Percentiles rank a stretch among this genome's conserved stretches.
These are phyloP conservation scores for Xylaria telfairii DNA, from an alignment of 495 filamentous ascomycete genomes.

Conservation along the genomic window DNA sequence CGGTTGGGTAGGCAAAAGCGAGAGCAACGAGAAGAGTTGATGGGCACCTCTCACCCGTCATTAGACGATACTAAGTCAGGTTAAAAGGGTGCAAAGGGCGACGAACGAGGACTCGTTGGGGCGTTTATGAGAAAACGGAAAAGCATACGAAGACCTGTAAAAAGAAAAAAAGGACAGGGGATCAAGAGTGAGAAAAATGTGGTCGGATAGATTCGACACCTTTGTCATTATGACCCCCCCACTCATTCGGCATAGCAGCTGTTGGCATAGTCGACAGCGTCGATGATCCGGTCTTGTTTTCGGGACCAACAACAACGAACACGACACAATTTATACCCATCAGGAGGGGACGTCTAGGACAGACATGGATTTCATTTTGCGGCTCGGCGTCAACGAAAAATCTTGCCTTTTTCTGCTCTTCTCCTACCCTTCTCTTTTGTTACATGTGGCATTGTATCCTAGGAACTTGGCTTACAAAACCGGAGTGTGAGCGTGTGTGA, in stretches of 20 bases:
- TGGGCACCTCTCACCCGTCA: constrained; percentile 25
- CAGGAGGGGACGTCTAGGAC: neutral
- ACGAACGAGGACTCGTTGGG: constrained; percentile 27
- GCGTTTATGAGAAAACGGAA: constrained; percentile 34
- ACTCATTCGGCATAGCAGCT: neutral
- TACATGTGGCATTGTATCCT: neutral
- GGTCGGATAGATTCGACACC: constrained; percentile 9
- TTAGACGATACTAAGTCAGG: constrained; percentile 35
- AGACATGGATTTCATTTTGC: neutral
- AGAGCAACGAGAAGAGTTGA: constrained; percentile 36
- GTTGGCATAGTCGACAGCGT: neutral
- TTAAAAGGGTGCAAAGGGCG: constrained; percentile 27
- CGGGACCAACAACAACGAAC: neutral
- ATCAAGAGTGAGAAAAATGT: neutral
- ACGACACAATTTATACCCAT: constrained; percentile 8
- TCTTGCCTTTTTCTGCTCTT: neutral
- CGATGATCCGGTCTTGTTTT: too few relatives aligned
- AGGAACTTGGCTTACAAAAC: constrained; percentile 10
- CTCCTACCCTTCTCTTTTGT: neutral
- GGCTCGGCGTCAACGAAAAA: neutral
- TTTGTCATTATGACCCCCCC: neutral
- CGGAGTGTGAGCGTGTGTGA: neutral
- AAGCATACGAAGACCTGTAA: constrained; percentile 10
- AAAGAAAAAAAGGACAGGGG: neutral
- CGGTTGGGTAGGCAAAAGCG: constrained; percentile 66